Base-by-base conservation (phyloP, 116 monocot species). In the Cymodocea nodosa region DNA sequence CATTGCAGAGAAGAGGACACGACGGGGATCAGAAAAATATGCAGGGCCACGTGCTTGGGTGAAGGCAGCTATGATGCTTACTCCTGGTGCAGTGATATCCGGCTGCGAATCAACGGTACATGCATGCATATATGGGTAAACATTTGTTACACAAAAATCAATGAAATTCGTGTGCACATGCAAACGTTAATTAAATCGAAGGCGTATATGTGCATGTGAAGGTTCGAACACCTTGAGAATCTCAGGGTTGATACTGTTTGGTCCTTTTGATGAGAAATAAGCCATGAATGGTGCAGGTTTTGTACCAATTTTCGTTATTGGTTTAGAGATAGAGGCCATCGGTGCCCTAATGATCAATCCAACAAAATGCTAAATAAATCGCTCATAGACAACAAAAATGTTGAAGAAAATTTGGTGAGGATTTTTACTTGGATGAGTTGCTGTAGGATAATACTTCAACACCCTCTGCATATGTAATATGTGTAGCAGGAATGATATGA, bases 21-120 rank as follows among this genome's bases (percentile, higher is more conserved):
- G 84, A 25, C 87, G 79, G 0, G 5, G 53, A 50, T n/a, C n/a
- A n/a, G n/a, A n/a, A n/a, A n/a, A n/a, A n/a, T n/a, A n/a, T n/a
- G n/a, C n/a, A n/a, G n/a, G 84, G 0, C 73, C 13, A 0, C 11
- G 15, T 4, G 78, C 80, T 50, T 25, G 44, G 1, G 64, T 70
- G 59, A 40, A 85, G 12, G 88, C 83, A 0, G 89, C 81, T 20
- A 93, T 53, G 2, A 93, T 62, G 60, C 74, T 78, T 37, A 93
- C 81, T 23, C 88, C 93, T 8, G 92, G 88, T 6, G 85, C 92
- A 17, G 88, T 88, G 35, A 88, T 85, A 61, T 93, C 92, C 11
- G 92, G 88, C 92, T 87, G 68, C 63, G 14, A 12, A 15, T 60
- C 13, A 61, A 61, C 4, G 10, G 34, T 2, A 3, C 30, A 3